Evolutionary conservation across 352 stramenopile species (phyloP), one percentile per base, ranked within the genome.

Genomic region (Pythium plurisporium): DNA sequence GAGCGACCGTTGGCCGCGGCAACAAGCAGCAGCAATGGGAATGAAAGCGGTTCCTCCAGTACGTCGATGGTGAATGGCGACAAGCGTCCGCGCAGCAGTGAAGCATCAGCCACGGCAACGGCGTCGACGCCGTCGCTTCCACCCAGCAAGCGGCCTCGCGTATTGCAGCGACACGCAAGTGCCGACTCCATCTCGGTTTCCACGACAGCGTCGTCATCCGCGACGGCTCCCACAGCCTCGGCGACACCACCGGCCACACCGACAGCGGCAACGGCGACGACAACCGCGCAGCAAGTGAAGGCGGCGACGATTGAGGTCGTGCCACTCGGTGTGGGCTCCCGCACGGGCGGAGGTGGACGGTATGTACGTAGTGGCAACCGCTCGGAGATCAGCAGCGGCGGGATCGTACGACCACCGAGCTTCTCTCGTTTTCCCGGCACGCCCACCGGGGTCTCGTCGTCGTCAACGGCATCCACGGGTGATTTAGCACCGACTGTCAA

Each of bases 331-430:
- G 65, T 74, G 37, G 34, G 43, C 42, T 23, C 73, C 47, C 31
- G 55, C 19, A 25, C 70, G n/a, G 38, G 55, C 5, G 74, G 72
- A 52, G 80, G 80, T 25, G 79, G 80, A 26, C 61, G 80, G 43
- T 91, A 91, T 51, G 76, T 91, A 17, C 74, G 84, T 33, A 89
- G 76, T 27, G 78, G 78, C 36, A 91, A 77, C 23, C 62, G 62
- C 4, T 30, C 73, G 1, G 61, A 50, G 20, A n/a, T 43, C 2
- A 50, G 31, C 34, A 54, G 0, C 46, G 48, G 30, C 6, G 14
- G 25, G 8, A 53, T 44, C 19, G 42, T 58, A 15, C 58, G 43
- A 9, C 34, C 50, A 11, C 50, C 58, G 11, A 65, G 50, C 29
- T 55, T 60, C 38, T 47, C 43, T 6, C 46, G 44, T 5, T 49